These are phyloP conservation scores for Citrus trifoliata DNA, from an alignment of 345 rosid genomes.

Conservation along the genomic window DNA sequence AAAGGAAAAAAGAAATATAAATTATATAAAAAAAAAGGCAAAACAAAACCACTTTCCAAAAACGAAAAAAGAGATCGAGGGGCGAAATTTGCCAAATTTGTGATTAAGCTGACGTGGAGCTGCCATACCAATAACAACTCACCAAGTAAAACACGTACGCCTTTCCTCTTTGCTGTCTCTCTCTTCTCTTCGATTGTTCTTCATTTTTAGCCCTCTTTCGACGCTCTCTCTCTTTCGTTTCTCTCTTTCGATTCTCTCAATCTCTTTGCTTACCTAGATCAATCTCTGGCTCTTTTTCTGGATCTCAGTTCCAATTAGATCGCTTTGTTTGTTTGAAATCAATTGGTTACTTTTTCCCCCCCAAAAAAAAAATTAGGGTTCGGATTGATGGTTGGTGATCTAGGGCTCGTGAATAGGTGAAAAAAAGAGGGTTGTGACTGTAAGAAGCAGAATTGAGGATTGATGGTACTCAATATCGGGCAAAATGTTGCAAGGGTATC, in stretches of 20 bases:
- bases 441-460: conserved; percentile 23
- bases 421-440: not conserved
- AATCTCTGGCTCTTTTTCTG: conserved; percentile 13
- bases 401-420: conserved; percentile 21
- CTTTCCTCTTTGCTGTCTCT: not conserved
- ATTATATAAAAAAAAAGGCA: too few relatives aligned
- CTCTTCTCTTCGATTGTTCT: conserved; percentile 1
- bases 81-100: conserved; percentile 5
- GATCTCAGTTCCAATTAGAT: conserved; percentile 37
- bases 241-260: not conserved
- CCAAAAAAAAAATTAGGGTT: conserved; percentile 29
- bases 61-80: too few relatives aligned
- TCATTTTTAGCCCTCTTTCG: not conserved
- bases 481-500: conserved; percentile 61
- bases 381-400: conserved; percentile 10
- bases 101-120: conserved; percentile 14
- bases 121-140: conserved; percentile 9
- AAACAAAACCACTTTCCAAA: too few relatives aligned
- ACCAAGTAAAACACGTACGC: conserved; percentile 17
- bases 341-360: not conserved
- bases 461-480: conserved; percentile 50
- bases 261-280: conserved; percentile 27
- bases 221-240: conserved; percentile 18
- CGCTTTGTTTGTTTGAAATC: conserved; percentile 1
- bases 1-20: too few relatives aligned